phyloP scores from a whole-genome alignment of 306 rosid species.

The Spatholobus suberectus region DNA sequence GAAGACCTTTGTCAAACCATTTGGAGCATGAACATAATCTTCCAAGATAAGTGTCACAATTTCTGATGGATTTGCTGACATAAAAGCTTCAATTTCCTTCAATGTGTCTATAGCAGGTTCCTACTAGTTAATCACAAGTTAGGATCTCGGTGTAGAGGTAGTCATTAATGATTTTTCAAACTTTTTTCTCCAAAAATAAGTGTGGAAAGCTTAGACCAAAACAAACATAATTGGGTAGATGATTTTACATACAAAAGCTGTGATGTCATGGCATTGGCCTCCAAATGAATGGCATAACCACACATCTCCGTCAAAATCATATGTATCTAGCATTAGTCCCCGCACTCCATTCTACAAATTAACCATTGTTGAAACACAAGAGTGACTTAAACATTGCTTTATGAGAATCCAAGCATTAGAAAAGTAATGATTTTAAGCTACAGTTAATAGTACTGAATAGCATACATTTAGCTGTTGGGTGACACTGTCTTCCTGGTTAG shows the following conservation, averaged over 20 bases:
- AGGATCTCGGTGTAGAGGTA: neutral
- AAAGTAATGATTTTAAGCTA: neutral
- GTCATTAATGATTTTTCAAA: neutral
- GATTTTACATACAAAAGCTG: constrained; percentile 81
- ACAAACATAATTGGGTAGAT: neutral
- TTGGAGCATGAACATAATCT: constrained; percentile 84
- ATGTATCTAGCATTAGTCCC: constrained; percentile 81
- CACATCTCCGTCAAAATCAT: constrained; percentile 76
- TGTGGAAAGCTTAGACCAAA: neutral
- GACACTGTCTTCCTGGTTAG: constrained; percentile 77
- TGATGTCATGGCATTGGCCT: constrained; percentile 68
- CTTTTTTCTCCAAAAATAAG: neutral
- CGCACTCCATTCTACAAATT: constrained; percentile 80
- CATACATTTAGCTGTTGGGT: constrained; percentile 82
- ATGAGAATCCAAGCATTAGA: neutral
- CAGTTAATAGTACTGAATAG: neutral
- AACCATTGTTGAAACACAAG: constrained; percentile 5
- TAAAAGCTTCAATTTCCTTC: constrained; percentile 74
- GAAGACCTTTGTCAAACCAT: constrained; percentile 81
- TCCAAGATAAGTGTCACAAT: constrained; percentile 87
- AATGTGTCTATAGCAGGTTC: constrained; percentile 77
- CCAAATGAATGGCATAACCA: constrained; percentile 93
- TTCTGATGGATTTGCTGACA: constrained; percentile 73
- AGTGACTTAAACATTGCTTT: neutral
- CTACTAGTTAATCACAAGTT: constrained; percentile 40